Conservation (phyloP, 1,284 basidiomycete genomes). For the Pulchroboletus neoregius region DNA sequence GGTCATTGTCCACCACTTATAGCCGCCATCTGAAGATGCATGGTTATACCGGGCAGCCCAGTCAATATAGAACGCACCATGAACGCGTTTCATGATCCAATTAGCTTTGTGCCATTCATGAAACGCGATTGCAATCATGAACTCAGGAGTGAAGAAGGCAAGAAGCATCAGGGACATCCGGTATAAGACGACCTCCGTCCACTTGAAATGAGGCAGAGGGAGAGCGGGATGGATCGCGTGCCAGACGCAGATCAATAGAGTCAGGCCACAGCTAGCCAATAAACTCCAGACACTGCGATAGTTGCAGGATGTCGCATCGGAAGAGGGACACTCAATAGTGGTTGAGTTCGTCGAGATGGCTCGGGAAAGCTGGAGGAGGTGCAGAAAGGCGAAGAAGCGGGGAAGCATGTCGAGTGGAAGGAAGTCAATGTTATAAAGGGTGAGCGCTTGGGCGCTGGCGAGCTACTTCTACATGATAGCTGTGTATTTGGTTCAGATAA, state of each 20-base stretch:
- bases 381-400: not conserved
- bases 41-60: not conserved
- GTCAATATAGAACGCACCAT: not conserved
- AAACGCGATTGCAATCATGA: constrained; percentile 25
- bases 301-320: not conserved
- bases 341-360: not conserved
- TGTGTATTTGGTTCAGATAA: not conserved
- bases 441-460: too few relatives aligned
- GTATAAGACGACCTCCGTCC: not conserved
- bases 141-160: constrained; percentile 19
- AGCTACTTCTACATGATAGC: not conserved
- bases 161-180: constrained; percentile 20
- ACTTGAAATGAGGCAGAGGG: constrained; percentile 12
- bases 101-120: constrained; percentile 25
- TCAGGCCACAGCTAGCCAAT: not conserved
- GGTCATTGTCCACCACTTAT: constrained; percentile 18
- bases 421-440: not conserved
- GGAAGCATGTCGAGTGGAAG: not conserved
- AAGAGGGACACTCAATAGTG: not conserved
- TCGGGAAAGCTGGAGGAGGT: too few relatives aligned
- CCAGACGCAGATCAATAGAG: constrained; percentile 35
- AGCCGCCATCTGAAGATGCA: constrained; percentile 2
- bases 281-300: not conserved
- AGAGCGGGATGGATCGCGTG: constrained; percentile 36
- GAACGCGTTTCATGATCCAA: not conserved